Evolutionary conservation across 192 early-diverging fungal genomes (phyloP).

Genomic region (Irineochytrium annulatum): DNA sequence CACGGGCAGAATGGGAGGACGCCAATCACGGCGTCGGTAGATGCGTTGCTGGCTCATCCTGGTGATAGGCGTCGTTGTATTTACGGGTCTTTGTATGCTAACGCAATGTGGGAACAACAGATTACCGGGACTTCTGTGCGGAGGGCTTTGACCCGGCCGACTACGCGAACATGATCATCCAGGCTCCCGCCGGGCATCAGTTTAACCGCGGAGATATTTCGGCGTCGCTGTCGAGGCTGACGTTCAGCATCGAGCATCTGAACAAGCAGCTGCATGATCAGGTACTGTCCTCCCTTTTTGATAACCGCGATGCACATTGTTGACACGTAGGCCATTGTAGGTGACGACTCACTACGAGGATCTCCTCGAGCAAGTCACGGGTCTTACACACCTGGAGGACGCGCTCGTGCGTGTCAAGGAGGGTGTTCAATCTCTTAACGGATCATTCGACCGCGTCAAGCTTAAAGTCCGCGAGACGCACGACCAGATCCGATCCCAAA

Average conservation of each 20-base stretch:
- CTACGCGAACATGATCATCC: slow-evolving; percentile 65
- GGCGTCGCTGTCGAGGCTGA: slow-evolving; percentile 60
- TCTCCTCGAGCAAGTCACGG: slow-evolving; percentile 62
- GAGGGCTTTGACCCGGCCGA: slow-evolving; percentile 64
- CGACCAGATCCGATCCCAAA: slow-evolving; percentile 55
- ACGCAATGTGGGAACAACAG: slow-evolving; percentile 27
- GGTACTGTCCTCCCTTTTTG: slow-evolving; percentile 28
- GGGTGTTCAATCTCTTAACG: slow-evolving; percentile 49
- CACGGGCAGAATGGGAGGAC: too few species aligned
- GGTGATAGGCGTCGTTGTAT: too few species aligned
- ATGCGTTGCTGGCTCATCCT: not conserved
- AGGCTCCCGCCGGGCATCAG: slow-evolving; percentile 46
- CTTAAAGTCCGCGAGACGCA: slow-evolving; percentile 58
- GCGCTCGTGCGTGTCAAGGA: slow-evolving; percentile 49
- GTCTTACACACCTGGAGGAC: slow-evolving; percentile 57
- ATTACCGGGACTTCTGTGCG: slow-evolving; percentile 60
- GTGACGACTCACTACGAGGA: slow-evolving; percentile 66
- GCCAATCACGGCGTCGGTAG: not conserved
- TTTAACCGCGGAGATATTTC: slow-evolving; percentile 57
- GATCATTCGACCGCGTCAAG: slow-evolving; percentile 56
- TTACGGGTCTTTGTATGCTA: not conserved
- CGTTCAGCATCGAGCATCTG: slow-evolving; percentile 68
- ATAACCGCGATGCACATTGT: not conserved
- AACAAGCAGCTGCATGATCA: slow-evolving; percentile 72
- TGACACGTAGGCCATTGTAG: slow-evolving; percentile 29